phyloP scores from a whole-genome alignment of 2,329 filamentous ascomycete species.

The Colletotrichum sp. region DNA sequence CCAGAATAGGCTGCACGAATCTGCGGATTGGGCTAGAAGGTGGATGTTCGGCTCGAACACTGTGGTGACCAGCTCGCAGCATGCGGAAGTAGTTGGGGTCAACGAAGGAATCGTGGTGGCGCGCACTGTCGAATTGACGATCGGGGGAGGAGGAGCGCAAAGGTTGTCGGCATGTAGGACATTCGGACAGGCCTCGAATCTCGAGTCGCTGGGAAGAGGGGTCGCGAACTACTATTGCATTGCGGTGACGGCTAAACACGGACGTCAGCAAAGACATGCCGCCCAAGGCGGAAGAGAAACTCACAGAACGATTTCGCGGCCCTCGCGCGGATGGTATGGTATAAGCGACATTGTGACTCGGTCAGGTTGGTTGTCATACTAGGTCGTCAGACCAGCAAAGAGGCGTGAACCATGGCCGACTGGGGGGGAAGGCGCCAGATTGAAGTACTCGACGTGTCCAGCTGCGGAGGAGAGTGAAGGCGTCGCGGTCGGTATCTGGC shows the following conservation, averaged over 20 bases:
- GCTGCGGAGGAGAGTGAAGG: background rate
- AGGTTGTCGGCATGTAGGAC: constrained; percentile 89
- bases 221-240: constrained; percentile 92
- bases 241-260: constrained; percentile 78
- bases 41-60: constrained; percentile 47
- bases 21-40: constrained; percentile 61
- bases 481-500: background rate
- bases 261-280: background rate
- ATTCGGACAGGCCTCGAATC: constrained; percentile 78
- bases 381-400: constrained; percentile 8
- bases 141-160: constrained; percentile 57
- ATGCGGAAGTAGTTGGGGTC: constrained; percentile 95
- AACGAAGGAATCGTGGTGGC: constrained; percentile 71
- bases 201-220: constrained; percentile 83
- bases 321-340: constrained; percentile 75
- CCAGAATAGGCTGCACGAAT: constrained; percentile 51
- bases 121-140: constrained; percentile 50
- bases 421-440: background rate
- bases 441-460: background rate
- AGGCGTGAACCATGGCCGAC: background rate
- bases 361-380: background rate
- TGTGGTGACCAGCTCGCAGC: constrained; percentile 66
- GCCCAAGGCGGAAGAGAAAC: constrained; percentile 37
- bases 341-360: constrained; percentile 66
- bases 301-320: constrained; percentile 81